Evolutionary conservation across 805 yeast genomes (phyloP), one percentile per base, ranked within the genome.

Genomic region (Pichia sporocuriosa): DNA sequence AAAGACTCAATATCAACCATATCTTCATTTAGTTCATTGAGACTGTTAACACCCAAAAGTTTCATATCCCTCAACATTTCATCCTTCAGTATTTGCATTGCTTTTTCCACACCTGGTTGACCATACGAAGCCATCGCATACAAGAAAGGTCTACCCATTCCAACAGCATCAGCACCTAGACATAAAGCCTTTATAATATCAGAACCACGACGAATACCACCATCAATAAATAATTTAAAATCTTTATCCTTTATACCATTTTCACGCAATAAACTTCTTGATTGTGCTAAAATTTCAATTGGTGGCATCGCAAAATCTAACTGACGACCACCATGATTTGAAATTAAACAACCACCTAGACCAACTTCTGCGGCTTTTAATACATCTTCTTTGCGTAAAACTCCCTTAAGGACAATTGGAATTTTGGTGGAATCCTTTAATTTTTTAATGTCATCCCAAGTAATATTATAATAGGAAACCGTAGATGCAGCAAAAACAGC

Each of bases 121-220:
- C 93, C 93, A 47, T 83, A 84, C 0, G 84, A 70, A n/a, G 84
- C 71, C 78, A 81, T 72, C 11, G 89, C 87, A 54, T 81, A 84
- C 21, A 83, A 55, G 61, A 83, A 82, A 2, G 90, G 86, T 46
- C 93, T 67, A 6, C 94, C 93, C 25, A 84, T 57, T 1, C 93
- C 93, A 15, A 73, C 77, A 15, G 56, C 61, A 32, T 49, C 76
- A 23, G 90, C 93, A 9, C 93, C 94, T 4, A 84, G 66, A 43
- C 85, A 78, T 12, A 84, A 58, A 0, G 93, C 90, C 54, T 84
- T 84, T 37, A 84, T 51, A n/a, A 84, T 63, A 55, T 84, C 94
- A 4, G 87, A 74, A 10, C 84, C 93, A 52, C 90, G 69, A 47
- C 87, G 70, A 22, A 84, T 68, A 28, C 93, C 93, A 39, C 94